Conservation (phyloP, 2,329 filamentous ascomycete species). For the Pyrenochaeta sp. region DNA sequence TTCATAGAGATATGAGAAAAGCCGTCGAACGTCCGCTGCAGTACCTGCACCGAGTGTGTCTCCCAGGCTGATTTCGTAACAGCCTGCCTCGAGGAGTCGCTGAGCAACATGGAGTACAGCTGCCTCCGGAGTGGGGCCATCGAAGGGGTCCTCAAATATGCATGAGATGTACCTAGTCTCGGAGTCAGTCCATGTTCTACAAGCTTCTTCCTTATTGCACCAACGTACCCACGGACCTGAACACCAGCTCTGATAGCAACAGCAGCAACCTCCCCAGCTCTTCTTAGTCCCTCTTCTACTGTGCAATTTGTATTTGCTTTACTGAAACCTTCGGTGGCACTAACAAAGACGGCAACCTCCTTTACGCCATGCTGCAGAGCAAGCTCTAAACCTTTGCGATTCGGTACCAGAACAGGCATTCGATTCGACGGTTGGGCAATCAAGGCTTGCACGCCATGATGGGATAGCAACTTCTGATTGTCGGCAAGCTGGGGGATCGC, state of each 20-base stretch:
- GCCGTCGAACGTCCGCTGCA: conserved; percentile 33
- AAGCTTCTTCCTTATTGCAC: too few relatives aligned
- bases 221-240: conserved; percentile 35
- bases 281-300: conserved; percentile 48
- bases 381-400: conserved; percentile 61
- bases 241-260: conserved; percentile 39
- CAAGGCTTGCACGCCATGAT: neutral
- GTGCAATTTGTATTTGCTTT: conserved; percentile 54
- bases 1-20: conserved; percentile 43
- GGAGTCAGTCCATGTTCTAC: neutral
- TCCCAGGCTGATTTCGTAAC: conserved; percentile 37
- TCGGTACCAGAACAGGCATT: conserved; percentile 53
- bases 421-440: neutral
- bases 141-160: conserved; percentile 54
- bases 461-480: conserved; percentile 17
- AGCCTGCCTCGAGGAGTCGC: conserved; percentile 29
- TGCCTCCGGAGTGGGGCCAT: conserved; percentile 29
- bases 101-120: conserved; percentile 19
- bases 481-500: conserved; percentile 60
- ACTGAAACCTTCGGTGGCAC: conserved; percentile 55
- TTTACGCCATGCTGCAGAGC: conserved; percentile 56
- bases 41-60: conserved; percentile 36
- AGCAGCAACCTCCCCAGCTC: conserved; percentile 42
- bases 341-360: conserved; percentile 54
- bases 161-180: conserved; percentile 34